phyloP scores from a whole-genome alignment of 2,329 filamentous ascomycete species.

The Ophiostoma novo-ulmi region DNA sequence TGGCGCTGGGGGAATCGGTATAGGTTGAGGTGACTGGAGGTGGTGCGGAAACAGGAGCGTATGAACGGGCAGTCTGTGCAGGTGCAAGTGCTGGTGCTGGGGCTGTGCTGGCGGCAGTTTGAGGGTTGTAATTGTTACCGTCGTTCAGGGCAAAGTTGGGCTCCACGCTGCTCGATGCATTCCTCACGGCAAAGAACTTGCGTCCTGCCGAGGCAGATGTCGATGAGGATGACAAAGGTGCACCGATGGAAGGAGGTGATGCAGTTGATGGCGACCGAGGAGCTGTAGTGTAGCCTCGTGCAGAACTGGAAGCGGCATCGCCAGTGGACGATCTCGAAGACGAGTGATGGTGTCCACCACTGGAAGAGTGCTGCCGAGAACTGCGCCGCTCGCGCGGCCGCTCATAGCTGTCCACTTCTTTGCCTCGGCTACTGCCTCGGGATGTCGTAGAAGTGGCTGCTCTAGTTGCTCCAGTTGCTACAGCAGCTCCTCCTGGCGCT shows the following conservation, averaged over 20 bases:
- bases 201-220: constrained; percentile 25
- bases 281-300: neutral
- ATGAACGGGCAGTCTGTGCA: constrained; percentile 13
- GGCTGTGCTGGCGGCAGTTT: constrained; percentile 24
- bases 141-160: constrained; percentile 35
- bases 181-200: constrained; percentile 34
- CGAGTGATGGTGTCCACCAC: constrained; percentile 17
- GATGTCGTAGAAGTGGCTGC: constrained; percentile 21
- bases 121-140: constrained; percentile 32
- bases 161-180: constrained; percentile 32
- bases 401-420: constrained; percentile 27
- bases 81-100: constrained; percentile 9
- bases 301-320: constrained; percentile 15
- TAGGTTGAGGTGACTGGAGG: constrained; percentile 4
- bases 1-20: constrained; percentile 13
- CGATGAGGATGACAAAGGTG: constrained; percentile 15
- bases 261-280: neutral
- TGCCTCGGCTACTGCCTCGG: constrained; percentile 28
- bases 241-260: constrained; percentile 18
- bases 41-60: constrained; percentile 16
- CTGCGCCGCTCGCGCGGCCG: constrained; percentile 28
- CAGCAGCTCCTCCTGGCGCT: constrained; percentile 26
- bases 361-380: constrained; percentile 29
- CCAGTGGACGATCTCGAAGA: constrained; percentile 25
- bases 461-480: constrained; percentile 32